Evolutionary conservation across 2,329 filamentous ascomycete genomes (phyloP).

Genomic region (Lithohypha guttulata): DNA sequence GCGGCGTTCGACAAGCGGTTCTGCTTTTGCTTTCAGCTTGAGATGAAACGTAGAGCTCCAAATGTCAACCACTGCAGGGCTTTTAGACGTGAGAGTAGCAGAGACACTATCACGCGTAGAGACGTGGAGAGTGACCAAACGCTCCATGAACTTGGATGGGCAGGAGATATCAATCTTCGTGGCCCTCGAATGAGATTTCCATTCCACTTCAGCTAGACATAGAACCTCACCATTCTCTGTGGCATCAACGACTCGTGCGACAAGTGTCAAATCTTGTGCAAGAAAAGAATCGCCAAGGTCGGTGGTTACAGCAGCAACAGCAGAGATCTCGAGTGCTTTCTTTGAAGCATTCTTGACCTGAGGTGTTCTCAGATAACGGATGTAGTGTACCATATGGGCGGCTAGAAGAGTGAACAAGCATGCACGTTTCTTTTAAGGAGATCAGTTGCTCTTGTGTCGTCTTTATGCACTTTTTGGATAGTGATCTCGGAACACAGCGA

Average conservation of each 20-base stretch:
- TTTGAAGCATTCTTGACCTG: conserved; percentile 33
- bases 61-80: conserved; percentile 44
- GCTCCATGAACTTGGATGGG: conserved; percentile 15
- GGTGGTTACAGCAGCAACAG: conserved; percentile 54
- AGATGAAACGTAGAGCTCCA: conserved; percentile 42
- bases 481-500: no score
- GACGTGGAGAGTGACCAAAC: conserved; percentile 19
- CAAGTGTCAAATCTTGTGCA: conserved; percentile 35
- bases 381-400: conserved; percentile 50
- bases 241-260: conserved; percentile 15
- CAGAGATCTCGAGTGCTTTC: conserved; percentile 35
- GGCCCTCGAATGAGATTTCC: conserved; percentile 35
- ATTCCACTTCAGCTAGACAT: conserved; percentile 34
- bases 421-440: no score
- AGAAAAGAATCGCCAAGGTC: conserved; percentile 58
- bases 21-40: conserved; percentile 32
- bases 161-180: conserved; percentile 33
- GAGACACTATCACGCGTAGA: conserved; percentile 13
- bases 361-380: conserved; percentile 59
- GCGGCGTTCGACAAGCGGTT: conserved; percentile 46
- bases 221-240: conserved; percentile 26
- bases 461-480: no score
- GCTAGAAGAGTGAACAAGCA: no score
- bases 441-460: no score
- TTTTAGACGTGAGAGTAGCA: conserved; percentile 9